Evolutionary conservation across 495 filamentous ascomycete genomes (phyloP), one percentile per base, ranked within the genome.

Genomic region (Tetracladium setigerum): DNA sequence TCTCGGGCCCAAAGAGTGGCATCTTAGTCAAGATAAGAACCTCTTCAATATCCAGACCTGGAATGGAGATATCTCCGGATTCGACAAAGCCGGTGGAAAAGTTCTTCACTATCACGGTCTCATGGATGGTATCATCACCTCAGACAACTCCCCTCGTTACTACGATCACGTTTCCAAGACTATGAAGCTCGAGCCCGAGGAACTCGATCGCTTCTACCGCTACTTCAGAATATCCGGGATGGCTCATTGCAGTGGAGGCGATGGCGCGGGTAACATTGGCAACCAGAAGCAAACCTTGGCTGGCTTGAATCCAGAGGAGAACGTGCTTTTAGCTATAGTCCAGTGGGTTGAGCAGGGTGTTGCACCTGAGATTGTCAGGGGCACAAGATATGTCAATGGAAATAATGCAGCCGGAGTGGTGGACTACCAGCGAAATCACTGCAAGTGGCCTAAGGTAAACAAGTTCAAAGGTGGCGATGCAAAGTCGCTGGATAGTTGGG

Each of bases 181-280:
- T 5, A 76, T 79, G 72, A 53, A 58, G 8, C 44, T 69, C 12
- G 45, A 58, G 0, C 65, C 70, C 0, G 16, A 57, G 1, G 47
- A 70, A 1, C 56, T 81, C 11, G 78, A 84, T 52, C 63, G 67
- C 1, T 82, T 82, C 56, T 78, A 80, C 41, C 71, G 78, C 49
- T 77, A 75, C 59, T 84, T 82, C 64, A 63, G 67, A 4, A 73
- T 81, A 47, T 71, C 71, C 17, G 79, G 78, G 2, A 75, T 78
- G 67, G 57, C 47, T 3, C 59, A 64, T 39, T 62, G 59, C 37
- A 4, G 35, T 18, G 47, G 37, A 7, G 43, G 43, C 2, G 33
- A 41, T 14, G 53, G 53, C 11, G 53, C 53, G 36, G 18, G 36
- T 24, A 40, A 36, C 10, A 55, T 44, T 16, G 36, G 36, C 15